Conservation (phyloP, 257 asterid species). For the Solanum chmielewskii region DNA sequence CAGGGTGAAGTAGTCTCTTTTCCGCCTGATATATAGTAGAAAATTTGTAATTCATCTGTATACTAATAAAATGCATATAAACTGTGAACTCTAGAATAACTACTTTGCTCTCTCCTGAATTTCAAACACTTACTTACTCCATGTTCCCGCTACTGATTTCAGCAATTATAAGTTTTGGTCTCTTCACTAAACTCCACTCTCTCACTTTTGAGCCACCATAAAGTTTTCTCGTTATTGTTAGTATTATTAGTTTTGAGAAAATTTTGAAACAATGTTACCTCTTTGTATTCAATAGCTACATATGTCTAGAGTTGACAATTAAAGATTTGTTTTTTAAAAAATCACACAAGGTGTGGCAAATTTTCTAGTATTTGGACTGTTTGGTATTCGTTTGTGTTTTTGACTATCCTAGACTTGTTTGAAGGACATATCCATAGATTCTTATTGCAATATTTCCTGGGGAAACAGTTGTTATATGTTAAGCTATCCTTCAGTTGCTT, state of each 20-base stretch:
- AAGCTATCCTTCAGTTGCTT: background rate
- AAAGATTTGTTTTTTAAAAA: background rate
- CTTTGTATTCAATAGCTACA: background rate
- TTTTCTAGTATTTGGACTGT: background rate
- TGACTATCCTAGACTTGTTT: background rate
- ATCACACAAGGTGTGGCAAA: background rate
- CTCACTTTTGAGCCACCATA: background rate
- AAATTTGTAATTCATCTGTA: background rate
- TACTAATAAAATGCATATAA: background rate
- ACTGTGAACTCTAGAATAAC: background rate
- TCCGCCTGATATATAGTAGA: background rate
- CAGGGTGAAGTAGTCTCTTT: background rate
- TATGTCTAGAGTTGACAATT: background rate
- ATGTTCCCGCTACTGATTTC: background rate
- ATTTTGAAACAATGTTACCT: background rate
- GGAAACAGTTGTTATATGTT: background rate
- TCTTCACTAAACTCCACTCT: background rate
- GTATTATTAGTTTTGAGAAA: background rate
- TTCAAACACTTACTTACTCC: background rate
- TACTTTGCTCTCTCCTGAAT: background rate
- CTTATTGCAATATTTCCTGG: background rate
- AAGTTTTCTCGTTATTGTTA: background rate
- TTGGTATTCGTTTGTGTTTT: background rate
- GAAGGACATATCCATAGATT: background rate
- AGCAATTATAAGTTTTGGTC: background rate